phyloP scores from a whole-genome alignment of 2,329 filamentous ascomycete species.

The Ceratocystiopsis sp. region DNA sequence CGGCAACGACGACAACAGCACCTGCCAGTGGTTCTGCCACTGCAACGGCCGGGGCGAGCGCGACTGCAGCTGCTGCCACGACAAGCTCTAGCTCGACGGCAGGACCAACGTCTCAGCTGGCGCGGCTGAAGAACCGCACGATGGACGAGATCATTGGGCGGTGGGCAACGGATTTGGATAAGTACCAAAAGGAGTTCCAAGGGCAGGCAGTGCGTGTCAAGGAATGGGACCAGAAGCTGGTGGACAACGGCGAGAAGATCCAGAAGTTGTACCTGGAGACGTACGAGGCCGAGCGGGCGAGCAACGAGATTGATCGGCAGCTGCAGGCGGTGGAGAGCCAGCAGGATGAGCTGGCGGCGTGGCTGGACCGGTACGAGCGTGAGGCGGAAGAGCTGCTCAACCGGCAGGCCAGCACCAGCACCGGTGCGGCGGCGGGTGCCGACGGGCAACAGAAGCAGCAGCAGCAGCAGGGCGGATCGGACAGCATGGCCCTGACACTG shows the following conservation, averaged over 20 bases:
- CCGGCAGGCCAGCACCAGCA: conserved; percentile 30
- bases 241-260: conserved; percentile 90
- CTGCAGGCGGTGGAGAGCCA: conserved; percentile 78
- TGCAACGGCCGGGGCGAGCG: conserved; percentile 12
- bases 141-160: conserved; percentile 98
- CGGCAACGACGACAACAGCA: conserved; percentile 6
- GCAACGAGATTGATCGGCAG: conserved; percentile 85
- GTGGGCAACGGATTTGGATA: conserved; percentile 88
- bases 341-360: conserved; percentile 75
- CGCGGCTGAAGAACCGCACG: conserved; percentile 90
- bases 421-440: conserved; percentile 28
- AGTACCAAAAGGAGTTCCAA: conserved; percentile 95
- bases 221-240: conserved; percentile 78
- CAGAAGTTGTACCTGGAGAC: conserved; percentile 83
- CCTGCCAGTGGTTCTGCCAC: conserved; percentile 8
- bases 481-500: no score
- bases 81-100: conserved; percentile 44
- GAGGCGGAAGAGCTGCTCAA: conserved; percentile 82
- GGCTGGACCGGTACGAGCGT: conserved; percentile 79
- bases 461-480: no score
- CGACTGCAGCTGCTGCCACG: conserved; percentile 8
- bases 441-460: conserved; percentile 25
- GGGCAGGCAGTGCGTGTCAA: conserved; percentile 75
- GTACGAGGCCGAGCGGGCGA: conserved; percentile 84
- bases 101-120: conserved; percentile 69